Conservation (phyloP, 2,329 filamentous ascomycete species). For the Fusarium zealandicum region DNA sequence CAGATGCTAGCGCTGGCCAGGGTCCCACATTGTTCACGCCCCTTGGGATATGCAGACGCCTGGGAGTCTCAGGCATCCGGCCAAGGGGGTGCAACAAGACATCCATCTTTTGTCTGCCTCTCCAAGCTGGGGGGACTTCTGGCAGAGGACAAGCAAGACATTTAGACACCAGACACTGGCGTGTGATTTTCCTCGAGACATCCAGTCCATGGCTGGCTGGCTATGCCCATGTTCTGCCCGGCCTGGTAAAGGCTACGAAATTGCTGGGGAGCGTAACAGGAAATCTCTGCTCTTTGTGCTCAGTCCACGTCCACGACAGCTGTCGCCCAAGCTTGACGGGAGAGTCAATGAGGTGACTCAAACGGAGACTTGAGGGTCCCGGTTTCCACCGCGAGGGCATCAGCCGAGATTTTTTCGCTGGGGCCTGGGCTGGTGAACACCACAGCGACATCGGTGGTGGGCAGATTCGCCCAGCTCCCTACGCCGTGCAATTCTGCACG, state of each 20-base stretch:
- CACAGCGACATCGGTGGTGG: conserved; percentile 43
- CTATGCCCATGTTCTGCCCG: conserved; percentile 14
- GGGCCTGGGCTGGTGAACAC: conserved; percentile 42
- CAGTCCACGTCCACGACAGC: conserved; percentile 30
- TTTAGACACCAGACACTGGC: conserved; percentile 36
- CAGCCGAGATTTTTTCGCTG: conserved; percentile 42
- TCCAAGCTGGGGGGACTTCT: too few relatives aligned
- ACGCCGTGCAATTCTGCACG: conserved; percentile 41
- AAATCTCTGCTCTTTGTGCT: conserved; percentile 27
- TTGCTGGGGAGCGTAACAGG: conserved; percentile 30
- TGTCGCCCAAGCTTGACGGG: conserved; percentile 30
- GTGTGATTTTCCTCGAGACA: conserved; percentile 37
- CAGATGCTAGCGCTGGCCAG: conserved; percentile 35
- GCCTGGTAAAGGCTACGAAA: conserved; percentile 23
- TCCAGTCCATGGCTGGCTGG: conserved; percentile 12
- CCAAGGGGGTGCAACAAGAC: conserved; percentile 19
- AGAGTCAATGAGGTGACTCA: conserved; percentile 42
- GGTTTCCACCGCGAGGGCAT: conserved; percentile 41
- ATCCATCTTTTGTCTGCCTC: background rate
- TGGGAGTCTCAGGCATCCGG: conserved; percentile 31
- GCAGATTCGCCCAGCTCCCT: conserved; percentile 39
- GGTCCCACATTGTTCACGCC: conserved; percentile 23
- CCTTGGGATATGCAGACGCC: conserved; percentile 4
- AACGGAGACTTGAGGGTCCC: conserved; percentile 37
- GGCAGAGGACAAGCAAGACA: conserved; percentile 27